Conservation (phyloP, 345 rosid genomes). For the Erysimum cheiranthoides region DNA sequence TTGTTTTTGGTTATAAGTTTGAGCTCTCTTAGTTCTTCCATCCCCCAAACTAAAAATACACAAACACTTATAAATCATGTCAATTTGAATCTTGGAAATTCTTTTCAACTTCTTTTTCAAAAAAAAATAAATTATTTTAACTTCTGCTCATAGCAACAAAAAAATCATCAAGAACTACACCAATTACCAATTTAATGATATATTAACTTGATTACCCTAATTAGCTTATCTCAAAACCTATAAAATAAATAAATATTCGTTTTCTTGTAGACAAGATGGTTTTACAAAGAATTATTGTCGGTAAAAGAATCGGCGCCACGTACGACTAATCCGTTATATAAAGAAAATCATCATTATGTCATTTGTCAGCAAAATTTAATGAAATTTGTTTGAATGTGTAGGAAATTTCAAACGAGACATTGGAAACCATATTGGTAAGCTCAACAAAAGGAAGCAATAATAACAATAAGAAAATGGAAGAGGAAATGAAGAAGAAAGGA, state of each 20-base stretch:
- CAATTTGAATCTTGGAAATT: neutral
- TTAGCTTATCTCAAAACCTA: constrained; percentile 8
- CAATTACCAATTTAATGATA: neutral
- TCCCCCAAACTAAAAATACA: neutral
- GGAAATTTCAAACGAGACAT: constrained; percentile 62
- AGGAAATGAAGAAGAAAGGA: constrained; percentile 66
- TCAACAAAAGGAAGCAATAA: constrained; percentile 48
- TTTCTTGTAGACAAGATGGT: constrained; percentile 3
- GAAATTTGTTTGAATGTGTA: constrained; percentile 35
- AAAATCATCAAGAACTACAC: neutral
- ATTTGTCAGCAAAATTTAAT: constrained; percentile 21
- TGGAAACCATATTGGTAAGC: constrained; percentile 72
- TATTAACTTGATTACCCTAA: constrained; percentile 13
- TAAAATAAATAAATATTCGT: no score
- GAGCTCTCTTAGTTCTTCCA: constrained; percentile 12
- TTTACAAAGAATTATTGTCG: constrained; percentile 15
- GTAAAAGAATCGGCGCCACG: constrained; percentile 19
- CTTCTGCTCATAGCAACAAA: neutral
- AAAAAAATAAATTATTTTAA: no score
- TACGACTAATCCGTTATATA: constrained; percentile 5
- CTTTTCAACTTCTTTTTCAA: neutral
- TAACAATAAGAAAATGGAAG: constrained; percentile 37
- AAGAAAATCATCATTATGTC: neutral
- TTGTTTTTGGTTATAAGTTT: neutral
- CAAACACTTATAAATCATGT: neutral